Base-by-base conservation (phyloP, 2,329 filamentous ascomycete species). In the Pyrenophora tritici-repentis region DNA sequence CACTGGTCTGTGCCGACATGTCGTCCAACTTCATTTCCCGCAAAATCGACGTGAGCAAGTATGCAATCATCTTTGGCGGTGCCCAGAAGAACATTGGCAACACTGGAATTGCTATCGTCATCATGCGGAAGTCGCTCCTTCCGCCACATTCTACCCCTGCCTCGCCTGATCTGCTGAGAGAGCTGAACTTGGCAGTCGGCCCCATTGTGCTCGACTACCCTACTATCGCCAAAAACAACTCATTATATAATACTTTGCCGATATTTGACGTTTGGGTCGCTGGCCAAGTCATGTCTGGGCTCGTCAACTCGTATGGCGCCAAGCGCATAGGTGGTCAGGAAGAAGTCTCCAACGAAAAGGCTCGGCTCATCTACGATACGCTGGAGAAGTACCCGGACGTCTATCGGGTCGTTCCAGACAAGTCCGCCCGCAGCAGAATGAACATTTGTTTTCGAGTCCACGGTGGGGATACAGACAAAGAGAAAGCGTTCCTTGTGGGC, bases 181-280 rank as follows among this genome's bases (percentile, higher is more conserved):
- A 86, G 53, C 83, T 97, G 8, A 85, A 84, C 16, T 78, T 96
- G n/a, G 85, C 89, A 1, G 83, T 94, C 34, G 86, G 87, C 0
- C 91, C 93, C 2, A 83, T 90, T 14, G 83, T 97, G 36, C 78
- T 97, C 40, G 84, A 90, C 58, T 97, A 93, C 69, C 87, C 91
- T 56, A 91, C 84, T 0, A 88, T 94, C 60, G 87, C 89, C 34
- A 95, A 95, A 80, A 95, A 95, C 78, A 94, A 96, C 78, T 94
- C 89, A 63, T 81, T 97, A 22, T 97, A 97, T 79, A 97, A 97
- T 76, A 97, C 93, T 0, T 79, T 97, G 9, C 92, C 90, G 66
- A 96, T 97, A 67, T 96, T 97, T 67, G 92, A 93, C 72, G 89
- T 97, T 32, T 97, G 88, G 78, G 84, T 97, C 46, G 90, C 90